Percentiles rank a stretch among this genome's conserved stretches.
phyloP scores from a whole-genome alignment of 768 basidiomycete genomes.

The Mycena vitilis region DNA sequence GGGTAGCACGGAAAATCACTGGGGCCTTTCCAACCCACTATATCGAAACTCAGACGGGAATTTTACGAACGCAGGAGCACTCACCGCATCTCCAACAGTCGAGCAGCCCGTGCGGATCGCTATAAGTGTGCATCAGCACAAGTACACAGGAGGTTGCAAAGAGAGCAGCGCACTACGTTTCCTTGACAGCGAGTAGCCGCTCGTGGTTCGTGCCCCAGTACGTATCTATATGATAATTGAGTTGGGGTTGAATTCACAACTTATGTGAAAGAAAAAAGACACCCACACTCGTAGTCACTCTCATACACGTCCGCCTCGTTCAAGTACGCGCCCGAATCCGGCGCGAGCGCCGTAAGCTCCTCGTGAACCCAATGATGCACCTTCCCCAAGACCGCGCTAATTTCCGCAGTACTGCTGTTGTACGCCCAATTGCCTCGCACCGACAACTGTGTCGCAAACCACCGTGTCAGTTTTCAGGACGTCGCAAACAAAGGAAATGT shows the following conservation, averaged over 20 bases:
- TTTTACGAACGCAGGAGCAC: not conserved
- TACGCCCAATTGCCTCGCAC: not conserved
- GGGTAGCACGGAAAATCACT: not conserved
- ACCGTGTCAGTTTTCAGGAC: not conserved
- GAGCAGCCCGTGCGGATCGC: slow-evolving; percentile 44
- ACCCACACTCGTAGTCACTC: slow-evolving; percentile 41
- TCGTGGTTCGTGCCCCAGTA: slow-evolving; percentile 52
- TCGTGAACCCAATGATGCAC: slow-evolving; percentile 24
- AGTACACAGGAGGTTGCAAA: not conserved
- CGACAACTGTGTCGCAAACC: not conserved
- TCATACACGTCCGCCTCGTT: slow-evolving; percentile 52
- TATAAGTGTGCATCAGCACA: slow-evolving; percentile 9
- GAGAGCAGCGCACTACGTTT: slow-evolving; percentile 45
- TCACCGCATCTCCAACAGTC: slow-evolving; percentile 51
- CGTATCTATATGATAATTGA: slow-evolving; percentile 15
- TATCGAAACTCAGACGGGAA: not conserved
- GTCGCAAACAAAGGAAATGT: not conserved
- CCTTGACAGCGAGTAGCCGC: slow-evolving; percentile 44
- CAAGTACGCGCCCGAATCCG: slow-evolving; percentile 35
- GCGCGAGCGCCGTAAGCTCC: slow-evolving; percentile 29
- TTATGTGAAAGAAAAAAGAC: not conserved
- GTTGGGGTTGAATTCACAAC: not conserved
- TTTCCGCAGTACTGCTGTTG: slow-evolving; percentile 16
- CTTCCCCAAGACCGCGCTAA: slow-evolving; percentile 9
- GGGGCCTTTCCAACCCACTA: not conserved